phyloP scores from a whole-genome alignment of 2,329 filamentous ascomycete species.

The Chrysoporthe deuterocubensis region DNA sequence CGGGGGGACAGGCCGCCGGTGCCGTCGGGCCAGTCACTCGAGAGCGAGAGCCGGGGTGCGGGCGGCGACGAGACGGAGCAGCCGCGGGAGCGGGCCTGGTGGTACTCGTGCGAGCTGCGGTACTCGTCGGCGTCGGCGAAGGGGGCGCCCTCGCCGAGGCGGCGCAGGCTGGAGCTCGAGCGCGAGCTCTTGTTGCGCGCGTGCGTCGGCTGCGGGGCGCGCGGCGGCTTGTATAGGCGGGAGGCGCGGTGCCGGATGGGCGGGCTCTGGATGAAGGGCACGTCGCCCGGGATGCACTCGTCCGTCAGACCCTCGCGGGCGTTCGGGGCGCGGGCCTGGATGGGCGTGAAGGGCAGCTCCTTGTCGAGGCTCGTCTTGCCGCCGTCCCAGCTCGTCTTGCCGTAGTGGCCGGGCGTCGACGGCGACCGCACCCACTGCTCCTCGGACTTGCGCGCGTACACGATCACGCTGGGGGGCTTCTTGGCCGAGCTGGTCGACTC shows the following conservation, averaged over 20 bases:
- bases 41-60: slow-evolving; percentile 49
- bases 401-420: slow-evolving; percentile 28
- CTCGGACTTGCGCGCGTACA: slow-evolving; percentile 50
- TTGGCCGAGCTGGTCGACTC: slow-evolving; percentile 42
- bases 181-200: slow-evolving; percentile 51
- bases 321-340: slow-evolving; percentile 64
- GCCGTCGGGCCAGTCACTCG: slow-evolving; percentile 49
- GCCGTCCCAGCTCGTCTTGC: slow-evolving; percentile 38
- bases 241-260: slow-evolving; percentile 53
- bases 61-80: slow-evolving; percentile 45
- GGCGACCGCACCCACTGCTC: slow-evolving; percentile 38
- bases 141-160: slow-evolving; percentile 42
- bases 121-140: slow-evolving; percentile 38
- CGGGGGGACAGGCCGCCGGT: slow-evolving; percentile 51
- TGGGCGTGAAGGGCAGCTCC: slow-evolving; percentile 50
- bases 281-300: slow-evolving; percentile 62
- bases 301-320: slow-evolving; percentile 66
- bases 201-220: slow-evolving; percentile 43
- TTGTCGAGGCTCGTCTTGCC: slow-evolving; percentile 50
- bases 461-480: slow-evolving; percentile 58
- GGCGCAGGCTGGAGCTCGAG: slow-evolving; percentile 49
- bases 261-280: slow-evolving; percentile 58
- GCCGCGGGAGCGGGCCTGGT: slow-evolving; percentile 27
- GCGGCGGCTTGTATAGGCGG: slow-evolving; percentile 55
- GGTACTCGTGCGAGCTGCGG: slow-evolving; percentile 41